Base-by-base conservation (phyloP, 176 grass and related monocot species). In the Elymus sibiricus region DNA sequence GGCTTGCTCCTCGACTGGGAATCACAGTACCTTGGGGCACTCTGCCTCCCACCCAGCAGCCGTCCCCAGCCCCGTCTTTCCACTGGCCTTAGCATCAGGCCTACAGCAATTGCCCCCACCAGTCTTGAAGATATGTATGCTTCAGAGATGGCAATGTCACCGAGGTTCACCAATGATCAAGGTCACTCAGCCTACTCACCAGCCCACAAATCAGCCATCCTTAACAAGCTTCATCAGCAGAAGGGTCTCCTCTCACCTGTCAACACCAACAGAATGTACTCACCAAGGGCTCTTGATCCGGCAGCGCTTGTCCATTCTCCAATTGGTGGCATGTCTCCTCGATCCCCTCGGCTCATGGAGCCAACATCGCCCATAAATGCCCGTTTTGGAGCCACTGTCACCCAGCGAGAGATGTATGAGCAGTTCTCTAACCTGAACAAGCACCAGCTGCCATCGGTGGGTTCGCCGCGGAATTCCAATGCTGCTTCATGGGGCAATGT, bases 101-200 rank as follows among this genome's bases (percentile, higher is more conserved):
- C 84, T 27, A 88, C 90, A 34, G 65, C 90, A 22, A 64, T 95
- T 40, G 83, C 83, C 56, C 83, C 90, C 35, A 66, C 93, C 24
- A 93, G 84, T 79, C 87, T 93, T 22, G 93, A 95, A 14, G 95
- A 98, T 49, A 87, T 98, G 69, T 95, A 90, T 85, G 82, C 91
- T 8, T 76, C 91, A 3, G 93, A 95, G 51, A 88, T 91, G 19
- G 80, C 87, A 24, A 89, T 90, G 67, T 92, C 91, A 4, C 95
- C 95, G 68, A 92, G 87, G 83, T 98, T 89, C 77, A 80, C 77
- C 16, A 53, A 53, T 71, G 95, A 98, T 49, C 95, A 95, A 88
- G 82, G 77, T 74, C 89, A 90, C 49, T 34, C 70, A 16, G 60
- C 90, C 19, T 98, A 90, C 85, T 92, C 93, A 3, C 91, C 93